Base-by-base conservation (phyloP, 257 asterid species). In the Plantago ovata region DNA sequence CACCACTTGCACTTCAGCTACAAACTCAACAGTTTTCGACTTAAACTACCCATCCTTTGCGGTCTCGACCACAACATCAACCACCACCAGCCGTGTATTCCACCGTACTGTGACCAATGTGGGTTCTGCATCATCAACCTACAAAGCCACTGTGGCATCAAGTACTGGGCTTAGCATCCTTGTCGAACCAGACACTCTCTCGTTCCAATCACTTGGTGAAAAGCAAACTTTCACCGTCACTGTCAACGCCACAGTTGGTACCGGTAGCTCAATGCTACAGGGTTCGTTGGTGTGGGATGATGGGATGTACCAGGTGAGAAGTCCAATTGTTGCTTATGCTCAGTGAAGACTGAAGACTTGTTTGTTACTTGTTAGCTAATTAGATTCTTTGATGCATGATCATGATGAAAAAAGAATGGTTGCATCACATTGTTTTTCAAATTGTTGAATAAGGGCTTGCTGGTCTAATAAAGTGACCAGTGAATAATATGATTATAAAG, bases 21-120 rank as follows among this genome's bases (percentile, higher is more conserved):
- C 59, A 38, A 78, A 75, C 16, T 68, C 76, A 13, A 71, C 82
- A 0, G 89, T 75, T 32, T 73, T 79, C 79, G 89, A 82, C 63
- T 73, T 87, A 38, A 86, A 84, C 60, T 77, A 84, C 8, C 87
- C 94, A 0, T 84, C 94, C 1, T 81, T 86, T 63, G 38, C 82
- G 0, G 38, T 81, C 43, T 75, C 89, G 1, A 69, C 50, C 28
- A 0, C 56, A 2, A 7, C 64, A 0, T 53, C 68, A 18, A 40
- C 38, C 2, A 48, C 63, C 1, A 23, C 62, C 38, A 75, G 48
- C 41, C 75, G 65, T 0, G 64, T 63, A 33, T 86, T 78, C 49
- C 77, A 70, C 46, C 72, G 94, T 41, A 79, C 71, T 0, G 76
- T 86, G 24, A 86, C 94, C 7, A 86, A 81, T 6, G 89, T 85